Base-by-base conservation (phyloP, 352 stramenopile genomes). In the Globisporangium okanoganense region DNA sequence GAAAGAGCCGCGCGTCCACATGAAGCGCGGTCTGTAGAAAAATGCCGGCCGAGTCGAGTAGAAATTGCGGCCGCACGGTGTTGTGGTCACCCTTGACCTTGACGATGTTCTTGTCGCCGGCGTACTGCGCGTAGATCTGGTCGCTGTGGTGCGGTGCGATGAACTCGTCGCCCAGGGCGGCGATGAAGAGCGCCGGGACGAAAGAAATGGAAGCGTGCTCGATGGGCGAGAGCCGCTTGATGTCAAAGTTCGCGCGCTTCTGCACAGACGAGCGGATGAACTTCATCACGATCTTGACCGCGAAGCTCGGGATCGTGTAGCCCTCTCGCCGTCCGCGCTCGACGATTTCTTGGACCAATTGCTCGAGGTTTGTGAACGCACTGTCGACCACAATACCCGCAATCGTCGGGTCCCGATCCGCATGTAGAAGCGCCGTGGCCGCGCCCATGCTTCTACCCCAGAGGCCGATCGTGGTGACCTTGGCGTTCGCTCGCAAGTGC, bases 401-500 rank as follows among this genome's bases (percentile, higher is more conserved):
- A 66, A 99, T 99, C 14, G 87, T 97, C 22, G 96, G 96, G 76
- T 99, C 97, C 29, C 96, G 77, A 70, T 98, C 94, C 0, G 89
- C 96, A 76, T 99, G 97, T 65, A 99, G 84, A n/a, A 99, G 76
- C 12, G 97, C 95, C 0, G 97, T 99, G 1, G 96, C 97, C 7
- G 97, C 97, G 20, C 97, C 97, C 97, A 99, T 99, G 65, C 88
- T 98, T 58, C 97, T 69, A 3, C 97, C 97, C 97, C 97, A 99
- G 1, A 99, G 71, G 12, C 90, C 97, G 55, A 99, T 97, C 2
- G 89, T 94, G n/a, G 85, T 97, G 8, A 98, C 87, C 40, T 91
- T 86, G 61, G 87, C 87, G 0, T 89, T 95, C 5, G 71, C 71
- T 5, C 97, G 82, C n/a, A 99, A 78, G 70, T 99, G 87, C 40